Evolutionary conservation across 768 basidiomycete species (phyloP), one percentile per base, ranked within the genome.

Genomic region (Termitomyces eurrhizus): DNA sequence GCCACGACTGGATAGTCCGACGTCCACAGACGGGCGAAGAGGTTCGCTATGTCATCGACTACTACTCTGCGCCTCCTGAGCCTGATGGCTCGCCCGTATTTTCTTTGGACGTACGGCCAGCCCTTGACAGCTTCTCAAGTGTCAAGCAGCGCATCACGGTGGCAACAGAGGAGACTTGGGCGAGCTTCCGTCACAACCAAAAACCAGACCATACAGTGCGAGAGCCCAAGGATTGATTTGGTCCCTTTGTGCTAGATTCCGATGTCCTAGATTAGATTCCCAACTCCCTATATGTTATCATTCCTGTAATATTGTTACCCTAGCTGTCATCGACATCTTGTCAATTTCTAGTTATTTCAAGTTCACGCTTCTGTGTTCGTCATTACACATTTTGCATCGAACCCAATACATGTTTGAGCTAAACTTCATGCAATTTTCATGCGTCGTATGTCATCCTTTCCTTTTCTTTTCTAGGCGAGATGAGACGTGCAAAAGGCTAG

Each of bases 1-100:
- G 97, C 8, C 97, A 99, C 72, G 97, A 99, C 76, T 99, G 97
- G 97, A 75, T 97, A 56, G 82, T 99, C 57, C 89, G 89, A 35
- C 87, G 96, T 55, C 86, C 88, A 36, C 77, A 78, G 44, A 87
- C 89, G 1, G 87, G 90, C 18, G 84, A 91, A 66, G 90, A 93
- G 73, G 88, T 93, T 55, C 90, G 93, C 70, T 96, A 99, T 74
- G 91, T 99, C 51, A 98, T 99, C 67, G 97, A 99, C 78, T 99
- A 99, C 75, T 98, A 98, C 74, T 91, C 92, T 51, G 94, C 93
- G 0, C 93, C 95, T 1, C 85, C 90, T 2, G 88, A 95, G 58
- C 80, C 85, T 8, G 90, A 97, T 65, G 96, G 96, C 8, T 91
- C 90, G 49, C 97, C 97, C 18, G 95, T 95, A 7, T 98, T 98